These are phyloP conservation scores for Trichoderma koningiopsis DNA, from an alignment of 2,329 filamentous ascomycete species.

Conservation along the genomic window DNA sequence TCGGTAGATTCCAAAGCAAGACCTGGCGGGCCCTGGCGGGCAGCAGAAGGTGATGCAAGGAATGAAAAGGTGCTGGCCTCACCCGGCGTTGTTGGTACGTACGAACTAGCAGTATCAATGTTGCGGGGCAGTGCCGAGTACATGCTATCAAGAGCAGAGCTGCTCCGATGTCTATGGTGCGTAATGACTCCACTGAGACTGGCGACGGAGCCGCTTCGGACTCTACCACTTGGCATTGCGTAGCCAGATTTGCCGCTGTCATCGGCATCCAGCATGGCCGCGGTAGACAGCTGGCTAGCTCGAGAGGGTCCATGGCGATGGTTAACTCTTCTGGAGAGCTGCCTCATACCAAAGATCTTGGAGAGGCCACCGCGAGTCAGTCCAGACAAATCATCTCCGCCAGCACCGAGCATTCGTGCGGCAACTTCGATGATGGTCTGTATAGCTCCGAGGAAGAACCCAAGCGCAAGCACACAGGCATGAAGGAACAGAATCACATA, in stretches of 20 bases:
- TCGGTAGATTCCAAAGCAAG: slow-evolving; percentile 60
- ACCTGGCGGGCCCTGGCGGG: slow-evolving; percentile 49
- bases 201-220: slow-evolving; percentile 63
- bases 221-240: slow-evolving; percentile 53
- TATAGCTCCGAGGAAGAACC: slow-evolving; percentile 88
- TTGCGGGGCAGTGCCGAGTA: slow-evolving; percentile 50
- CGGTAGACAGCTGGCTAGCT: slow-evolving; percentile 79
- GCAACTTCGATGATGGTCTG: slow-evolving; percentile 89
- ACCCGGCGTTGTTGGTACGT: slow-evolving; percentile 72
- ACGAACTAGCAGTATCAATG: slow-evolving; percentile 63
- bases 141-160: slow-evolving; percentile 56
- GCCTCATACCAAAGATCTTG: slow-evolving; percentile 89
- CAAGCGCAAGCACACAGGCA: slow-evolving; percentile 80
- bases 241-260: slow-evolving; percentile 66
- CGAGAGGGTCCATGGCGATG: slow-evolving; percentile 66
- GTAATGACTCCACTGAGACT: slow-evolving; percentile 56
- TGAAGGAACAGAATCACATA: slow-evolving; percentile 89
- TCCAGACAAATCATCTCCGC: slow-evolving; percentile 70
- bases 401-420: slow-evolving; percentile 79
- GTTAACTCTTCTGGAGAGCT: slow-evolving; percentile 73
- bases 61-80: slow-evolving; percentile 74
- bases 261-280: slow-evolving; percentile 75
- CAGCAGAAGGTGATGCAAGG: slow-evolving; percentile 58
- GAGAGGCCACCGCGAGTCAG: slow-evolving; percentile 79
- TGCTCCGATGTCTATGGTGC: slow-evolving; percentile 52